These are phyloP conservation scores for Rhizopus arrhizus DNA, from an alignment of 371 early-diverging fungal genomes.

Conservation along the genomic window DNA sequence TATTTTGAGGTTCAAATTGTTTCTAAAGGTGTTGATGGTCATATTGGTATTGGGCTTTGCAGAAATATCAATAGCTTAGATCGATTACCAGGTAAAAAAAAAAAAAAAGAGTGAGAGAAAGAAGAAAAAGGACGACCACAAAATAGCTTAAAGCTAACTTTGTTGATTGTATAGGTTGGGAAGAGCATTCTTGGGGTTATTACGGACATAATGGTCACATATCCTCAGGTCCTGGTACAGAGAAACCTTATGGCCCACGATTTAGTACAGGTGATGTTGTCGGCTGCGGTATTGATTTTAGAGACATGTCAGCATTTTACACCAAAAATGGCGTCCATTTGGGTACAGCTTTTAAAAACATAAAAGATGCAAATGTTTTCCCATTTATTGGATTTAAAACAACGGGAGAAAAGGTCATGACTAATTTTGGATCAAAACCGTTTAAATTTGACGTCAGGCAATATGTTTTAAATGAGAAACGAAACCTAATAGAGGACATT, in stretches of 20 bases:
- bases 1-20: constrained; percentile 87
- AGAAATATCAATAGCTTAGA: constrained; percentile 53
- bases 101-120: neutral
- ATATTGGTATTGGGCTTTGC: constrained; percentile 88
- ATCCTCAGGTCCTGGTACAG: constrained; percentile 78
- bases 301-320: constrained; percentile 74
- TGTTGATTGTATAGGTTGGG: constrained; percentile 65
- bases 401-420: constrained; percentile 76
- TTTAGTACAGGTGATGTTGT: constrained; percentile 90
- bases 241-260: constrained; percentile 83
- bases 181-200: constrained; percentile 81
- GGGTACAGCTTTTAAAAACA: constrained; percentile 54
- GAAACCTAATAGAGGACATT: constrained; percentile 3
- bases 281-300: constrained; percentile 91
- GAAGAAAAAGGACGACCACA: neutral
- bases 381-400: constrained; percentile 90
- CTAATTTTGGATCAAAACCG: constrained; percentile 85
- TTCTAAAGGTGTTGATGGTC: constrained; percentile 87
- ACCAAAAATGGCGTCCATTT: constrained; percentile 89
- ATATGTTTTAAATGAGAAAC: constrained; percentile 49
- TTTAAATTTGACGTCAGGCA: constrained; percentile 86
- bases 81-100: constrained; percentile 75
- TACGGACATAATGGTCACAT: constrained; percentile 92
- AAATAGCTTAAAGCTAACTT: neutral
- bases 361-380: constrained; percentile 55